Base-by-base conservation (phyloP, 768 basidiomycete species). In the Rhodotorula graminis region DNA sequence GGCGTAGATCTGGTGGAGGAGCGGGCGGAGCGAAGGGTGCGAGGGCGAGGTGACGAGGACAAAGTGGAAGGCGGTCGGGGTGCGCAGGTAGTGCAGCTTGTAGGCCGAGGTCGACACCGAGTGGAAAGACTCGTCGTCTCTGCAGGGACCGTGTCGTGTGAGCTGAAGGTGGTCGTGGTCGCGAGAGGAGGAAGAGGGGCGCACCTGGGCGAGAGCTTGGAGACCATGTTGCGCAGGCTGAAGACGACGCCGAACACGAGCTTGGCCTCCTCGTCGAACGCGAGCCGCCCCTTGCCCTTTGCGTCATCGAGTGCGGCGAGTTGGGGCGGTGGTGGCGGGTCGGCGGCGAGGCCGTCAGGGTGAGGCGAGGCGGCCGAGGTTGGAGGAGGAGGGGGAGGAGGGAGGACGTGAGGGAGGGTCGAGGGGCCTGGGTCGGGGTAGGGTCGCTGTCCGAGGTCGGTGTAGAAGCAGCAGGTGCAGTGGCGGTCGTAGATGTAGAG, bases 201-300 rank as follows among this genome's bases (percentile, higher is more conserved):
- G 52, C 75, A 93, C 95, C 88, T 85, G 76, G 90, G 88, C 21
- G 94, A 90, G 18, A 99, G 82, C 81, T 96, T 98, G 84, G 88
- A 95, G 79, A 95, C 84, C 93, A 98, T 95, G 81, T 92, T 93
- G 66, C 92, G 83, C 77, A 99, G 80, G 14, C 92, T 93, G 56
- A 97, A 84, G 23, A 98, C 85, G 65, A 99, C 91, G 67, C 96
- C 96, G 80, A 98, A 99, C 0, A 99, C 94, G 72, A 99, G 85
- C 80, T 99, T 99, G 2, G 89, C 89, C 81, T 99, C 95, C 81
- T 99, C 96, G 79, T 99, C 96, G 77, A 99, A 98, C 12, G 95
- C 84, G 29, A 99, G 83, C 27, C 86, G 87, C 8, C 87, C 84
- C 72, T 83, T 86, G 18, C 42, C 68, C 78, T 72, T 46, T 78